Conservation (phyloP, 1,284 basidiomycete genomes). For the Fomitopsis palustris region DNA sequence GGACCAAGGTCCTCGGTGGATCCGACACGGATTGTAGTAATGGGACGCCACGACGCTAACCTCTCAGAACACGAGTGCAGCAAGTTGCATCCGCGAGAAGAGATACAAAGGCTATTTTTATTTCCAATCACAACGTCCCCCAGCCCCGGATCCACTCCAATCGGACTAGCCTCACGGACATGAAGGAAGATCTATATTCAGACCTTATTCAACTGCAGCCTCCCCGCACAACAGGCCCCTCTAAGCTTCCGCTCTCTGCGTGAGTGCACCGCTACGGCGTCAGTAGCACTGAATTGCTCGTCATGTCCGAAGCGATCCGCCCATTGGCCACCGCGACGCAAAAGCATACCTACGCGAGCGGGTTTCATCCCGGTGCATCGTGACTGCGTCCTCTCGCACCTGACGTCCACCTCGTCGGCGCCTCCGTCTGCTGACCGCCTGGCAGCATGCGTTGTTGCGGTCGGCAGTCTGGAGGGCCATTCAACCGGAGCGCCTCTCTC, state of each 20-base stretch:
- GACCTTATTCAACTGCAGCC: not conserved
- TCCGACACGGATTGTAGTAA: not conserved
- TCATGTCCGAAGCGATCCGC: not conserved
- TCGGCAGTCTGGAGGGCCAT: not conserved
- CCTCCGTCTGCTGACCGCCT: not conserved
- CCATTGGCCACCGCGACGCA: not conserved
- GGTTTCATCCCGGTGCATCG: not conserved
- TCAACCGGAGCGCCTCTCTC: not conserved
- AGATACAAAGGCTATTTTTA: not conserved
- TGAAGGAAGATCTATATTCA: not conserved
- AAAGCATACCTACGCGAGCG: not conserved
- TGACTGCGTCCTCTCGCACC: not conserved
- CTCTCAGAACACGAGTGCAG: not conserved
- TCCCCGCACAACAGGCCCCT: not conserved
- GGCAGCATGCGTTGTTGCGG: not conserved
- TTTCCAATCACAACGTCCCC: not conserved
- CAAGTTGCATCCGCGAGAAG: not conserved
- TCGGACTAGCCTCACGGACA: not conserved
- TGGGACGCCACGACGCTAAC: not conserved
- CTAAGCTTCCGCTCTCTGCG: not conserved
- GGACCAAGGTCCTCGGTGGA: not conserved
- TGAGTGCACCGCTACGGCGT: not conserved
- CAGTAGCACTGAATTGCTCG: not conserved
- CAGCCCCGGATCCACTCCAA: not conserved
- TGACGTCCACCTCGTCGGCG: not conserved